phyloP scores from a whole-genome alignment of 345 rosid species.

The Heritiera fomes region DNA sequence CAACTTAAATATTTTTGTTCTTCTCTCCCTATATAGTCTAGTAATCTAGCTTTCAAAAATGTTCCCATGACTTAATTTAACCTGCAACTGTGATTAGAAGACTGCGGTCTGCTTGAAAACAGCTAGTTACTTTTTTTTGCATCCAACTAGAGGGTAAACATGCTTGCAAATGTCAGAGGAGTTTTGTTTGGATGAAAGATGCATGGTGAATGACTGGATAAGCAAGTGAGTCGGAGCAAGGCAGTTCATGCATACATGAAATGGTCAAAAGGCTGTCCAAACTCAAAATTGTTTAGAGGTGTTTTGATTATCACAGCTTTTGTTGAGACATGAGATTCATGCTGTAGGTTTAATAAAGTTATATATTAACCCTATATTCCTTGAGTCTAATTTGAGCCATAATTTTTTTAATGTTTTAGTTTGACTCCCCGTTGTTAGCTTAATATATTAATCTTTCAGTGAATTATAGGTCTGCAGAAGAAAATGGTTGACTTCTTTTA shows the following conservation, averaged over 20 bases:
- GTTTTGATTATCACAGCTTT: background rate
- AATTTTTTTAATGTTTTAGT: background rate
- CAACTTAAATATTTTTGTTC: background rate
- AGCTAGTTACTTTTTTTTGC: background rate
- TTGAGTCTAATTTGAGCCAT: background rate
- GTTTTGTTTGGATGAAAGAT: conserved; percentile 1
- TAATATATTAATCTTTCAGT: background rate
- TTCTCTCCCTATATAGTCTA: background rate
- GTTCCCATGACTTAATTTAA: background rate
- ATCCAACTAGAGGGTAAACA: background rate
- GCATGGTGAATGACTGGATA: background rate
- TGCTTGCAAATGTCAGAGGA: background rate
- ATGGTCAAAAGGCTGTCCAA: background rate
- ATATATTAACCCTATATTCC: background rate
- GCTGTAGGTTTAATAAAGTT: background rate
- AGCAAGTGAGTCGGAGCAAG: background rate
- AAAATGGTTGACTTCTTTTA: background rate
- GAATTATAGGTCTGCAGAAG: background rate
- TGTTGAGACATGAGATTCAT: background rate
- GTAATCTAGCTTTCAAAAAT: conserved; percentile 6
- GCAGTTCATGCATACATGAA: background rate
- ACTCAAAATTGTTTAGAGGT: background rate
- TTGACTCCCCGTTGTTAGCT: background rate
- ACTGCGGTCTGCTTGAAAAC: background rate
- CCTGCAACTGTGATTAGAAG: background rate